Conservation (phyloP, 1,284 basidiomycete species). For the Leccinum pachyderme region DNA sequence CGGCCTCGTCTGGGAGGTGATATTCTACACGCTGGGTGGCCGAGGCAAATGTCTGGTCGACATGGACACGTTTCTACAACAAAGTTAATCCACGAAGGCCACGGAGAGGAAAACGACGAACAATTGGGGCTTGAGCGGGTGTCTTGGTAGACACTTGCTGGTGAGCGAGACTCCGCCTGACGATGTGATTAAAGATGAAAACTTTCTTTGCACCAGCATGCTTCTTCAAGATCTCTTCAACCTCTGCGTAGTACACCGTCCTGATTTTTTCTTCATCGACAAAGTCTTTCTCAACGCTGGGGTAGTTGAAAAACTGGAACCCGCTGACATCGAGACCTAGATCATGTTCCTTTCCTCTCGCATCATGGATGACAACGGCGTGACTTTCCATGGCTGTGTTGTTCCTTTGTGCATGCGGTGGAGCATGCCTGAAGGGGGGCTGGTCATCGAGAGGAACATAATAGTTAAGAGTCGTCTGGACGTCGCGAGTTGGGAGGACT, state of each 20-base stretch:
- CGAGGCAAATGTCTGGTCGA: slow-evolving; percentile 43
- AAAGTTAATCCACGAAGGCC: neutral
- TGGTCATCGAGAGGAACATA: slow-evolving; percentile 15
- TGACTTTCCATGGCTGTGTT: neutral
- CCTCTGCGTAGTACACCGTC: slow-evolving; percentile 33
- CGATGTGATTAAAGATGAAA: slow-evolving; percentile 44
- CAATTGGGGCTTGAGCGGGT: slow-evolving; percentile 31
- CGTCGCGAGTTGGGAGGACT: slow-evolving; percentile 23
- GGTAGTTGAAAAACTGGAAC: slow-evolving; percentile 8
- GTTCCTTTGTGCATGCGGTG: neutral
- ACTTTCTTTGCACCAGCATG: slow-evolving; percentile 37
- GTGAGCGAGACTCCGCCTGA: slow-evolving; percentile 29
- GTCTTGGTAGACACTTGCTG: neutral
- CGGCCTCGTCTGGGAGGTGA: slow-evolving; percentile 41
- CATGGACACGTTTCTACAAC: neutral
- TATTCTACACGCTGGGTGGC: slow-evolving; percentile 38
- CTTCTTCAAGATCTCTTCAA: slow-evolving; percentile 41
- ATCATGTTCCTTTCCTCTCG: neutral
- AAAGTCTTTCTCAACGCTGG: slow-evolving; percentile 39
- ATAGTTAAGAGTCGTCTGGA: slow-evolving; percentile 34
- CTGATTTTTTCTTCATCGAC: slow-evolving; percentile 38
- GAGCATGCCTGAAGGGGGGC: slow-evolving; percentile 28
- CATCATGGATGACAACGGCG: neutral
- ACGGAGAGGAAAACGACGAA: slow-evolving; percentile 18
- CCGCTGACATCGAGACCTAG: neutral